These are phyloP conservation scores for Ophioceras dolichostomum DNA, from an alignment of 2,329 filamentous ascomycete species.

Conservation along the genomic window DNA sequence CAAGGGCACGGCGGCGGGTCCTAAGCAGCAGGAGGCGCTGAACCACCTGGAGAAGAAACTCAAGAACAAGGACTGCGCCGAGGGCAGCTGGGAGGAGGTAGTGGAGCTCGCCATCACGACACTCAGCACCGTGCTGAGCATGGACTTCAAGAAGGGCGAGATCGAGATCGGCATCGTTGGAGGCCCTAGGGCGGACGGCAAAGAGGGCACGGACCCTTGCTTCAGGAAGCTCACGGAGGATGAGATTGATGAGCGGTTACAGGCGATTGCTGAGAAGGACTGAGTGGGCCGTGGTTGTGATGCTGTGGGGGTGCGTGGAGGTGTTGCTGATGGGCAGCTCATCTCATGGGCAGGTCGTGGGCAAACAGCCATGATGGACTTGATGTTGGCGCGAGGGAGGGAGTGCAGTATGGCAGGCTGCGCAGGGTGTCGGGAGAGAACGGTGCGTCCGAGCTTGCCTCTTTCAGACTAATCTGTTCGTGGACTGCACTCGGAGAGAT, in stretches of 20 bases:
- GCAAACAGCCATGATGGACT: no score
- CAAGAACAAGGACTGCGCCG: constrained; percentile 93
- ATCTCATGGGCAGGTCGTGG: no score
- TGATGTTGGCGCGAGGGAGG: no score
- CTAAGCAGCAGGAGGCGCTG: constrained; percentile 96
- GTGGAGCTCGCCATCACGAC: constrained; percentile 94
- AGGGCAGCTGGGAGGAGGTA: constrained; percentile 92
- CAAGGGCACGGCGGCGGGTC: constrained; percentile 93
- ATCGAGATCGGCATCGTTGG: constrained; percentile 97
- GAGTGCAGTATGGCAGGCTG: no score
- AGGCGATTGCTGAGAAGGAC: constrained; percentile 98
- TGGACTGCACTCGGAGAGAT: no score
- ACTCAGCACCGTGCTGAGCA: constrained; percentile 89
- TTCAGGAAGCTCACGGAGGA: constrained; percentile 92
- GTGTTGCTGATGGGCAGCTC: no score
- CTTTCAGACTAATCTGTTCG: no score
- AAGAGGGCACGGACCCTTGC: constrained; percentile 64
- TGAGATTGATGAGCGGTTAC: constrained; percentile 95
- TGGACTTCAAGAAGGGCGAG: constrained; percentile 99
- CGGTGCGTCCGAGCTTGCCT: no score
- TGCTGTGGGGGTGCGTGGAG: no score
- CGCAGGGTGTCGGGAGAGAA: no score
- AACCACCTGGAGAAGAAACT: constrained; percentile 99
- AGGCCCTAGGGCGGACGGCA: constrained; percentile 68
- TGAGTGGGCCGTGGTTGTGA: constrained; percentile 30